phyloP scores from a whole-genome alignment of 2,329 filamentous ascomycete genomes.

The Diaporthe amygdali region DNA sequence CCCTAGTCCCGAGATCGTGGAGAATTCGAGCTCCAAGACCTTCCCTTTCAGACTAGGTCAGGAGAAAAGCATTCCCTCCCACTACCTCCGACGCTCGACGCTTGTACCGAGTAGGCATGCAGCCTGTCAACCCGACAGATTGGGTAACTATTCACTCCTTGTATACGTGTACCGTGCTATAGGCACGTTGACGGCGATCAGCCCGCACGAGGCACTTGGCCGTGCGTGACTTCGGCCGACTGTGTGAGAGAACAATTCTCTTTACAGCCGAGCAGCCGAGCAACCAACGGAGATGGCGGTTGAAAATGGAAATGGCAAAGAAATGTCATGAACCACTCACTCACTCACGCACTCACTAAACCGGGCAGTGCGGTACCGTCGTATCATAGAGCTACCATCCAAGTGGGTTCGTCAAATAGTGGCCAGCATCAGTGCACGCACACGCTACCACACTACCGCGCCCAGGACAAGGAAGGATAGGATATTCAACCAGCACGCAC shows the following conservation, averaged over 20 bases:
- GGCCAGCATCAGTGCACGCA: constrained; percentile 2
- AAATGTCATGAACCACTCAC: neutral
- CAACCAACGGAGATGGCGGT: neutral
- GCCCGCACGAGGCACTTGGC: neutral
- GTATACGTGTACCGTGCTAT: neutral
- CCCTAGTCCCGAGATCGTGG: neutral
- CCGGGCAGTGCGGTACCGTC: neutral
- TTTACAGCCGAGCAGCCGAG: neutral
- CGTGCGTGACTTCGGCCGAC: constrained; percentile 4
- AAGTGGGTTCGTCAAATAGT: constrained; percentile 8
- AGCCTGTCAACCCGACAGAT: constrained; percentile 8
- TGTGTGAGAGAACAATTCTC: neutral
- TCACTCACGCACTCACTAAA: neutral
- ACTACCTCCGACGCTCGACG: neutral
- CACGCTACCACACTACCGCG: constrained; percentile 2
- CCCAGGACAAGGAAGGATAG: no score
- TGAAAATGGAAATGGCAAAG: neutral
- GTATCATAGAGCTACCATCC: constrained; percentile 8
- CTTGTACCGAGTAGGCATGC: neutral
- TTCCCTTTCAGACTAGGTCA: neutral
- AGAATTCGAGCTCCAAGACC: neutral
- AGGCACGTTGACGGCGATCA: neutral
- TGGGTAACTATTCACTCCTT: neutral
- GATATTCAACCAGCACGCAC: neutral
- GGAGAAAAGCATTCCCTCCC: neutral